These are phyloP conservation scores for Cenchrus purpureus DNA, from an alignment of 176 grass and related monocot species.

Conservation along the genomic window DNA sequence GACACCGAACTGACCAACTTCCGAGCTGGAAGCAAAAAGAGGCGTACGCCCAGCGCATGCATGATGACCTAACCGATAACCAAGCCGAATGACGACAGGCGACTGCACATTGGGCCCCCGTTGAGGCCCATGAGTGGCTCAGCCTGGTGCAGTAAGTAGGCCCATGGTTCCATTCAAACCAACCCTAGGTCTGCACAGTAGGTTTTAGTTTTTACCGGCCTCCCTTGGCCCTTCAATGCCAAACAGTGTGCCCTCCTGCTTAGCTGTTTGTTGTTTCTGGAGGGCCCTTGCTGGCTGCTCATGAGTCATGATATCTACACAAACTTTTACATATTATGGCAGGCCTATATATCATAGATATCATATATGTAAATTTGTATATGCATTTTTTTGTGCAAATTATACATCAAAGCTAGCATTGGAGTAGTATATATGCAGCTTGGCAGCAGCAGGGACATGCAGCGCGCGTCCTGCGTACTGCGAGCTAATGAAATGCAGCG, in stretches of 20 bases:
- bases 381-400: too few species aligned
- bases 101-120: slow-evolving; percentile 29
- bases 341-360: not conserved
- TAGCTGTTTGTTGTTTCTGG: not conserved
- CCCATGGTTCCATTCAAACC: slow-evolving; percentile 18
- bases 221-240: slow-evolving; percentile 28
- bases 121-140: not conserved
- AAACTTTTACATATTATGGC: not conserved
- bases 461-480: too few species aligned
- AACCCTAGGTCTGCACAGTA: slow-evolving; percentile 4
- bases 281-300: not conserved
- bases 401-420: not conserved
- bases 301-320: not conserved
- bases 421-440: too few species aligned
- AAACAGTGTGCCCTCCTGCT: slow-evolving; percentile 2
- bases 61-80: not conserved
- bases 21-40: not conserved
- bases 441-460: too few species aligned
- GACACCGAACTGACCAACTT: not conserved
- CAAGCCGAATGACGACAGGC: slow-evolving; percentile 7
- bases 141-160: not conserved
- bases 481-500: not conserved
- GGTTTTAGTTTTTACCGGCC: not conserved
- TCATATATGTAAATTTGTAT: not conserved
- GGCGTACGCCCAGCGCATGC: not conserved